Evolutionary conservation across 495 filamentous ascomycete genomes (phyloP).

Genomic region (Rhizodiscina lignyota): DNA sequence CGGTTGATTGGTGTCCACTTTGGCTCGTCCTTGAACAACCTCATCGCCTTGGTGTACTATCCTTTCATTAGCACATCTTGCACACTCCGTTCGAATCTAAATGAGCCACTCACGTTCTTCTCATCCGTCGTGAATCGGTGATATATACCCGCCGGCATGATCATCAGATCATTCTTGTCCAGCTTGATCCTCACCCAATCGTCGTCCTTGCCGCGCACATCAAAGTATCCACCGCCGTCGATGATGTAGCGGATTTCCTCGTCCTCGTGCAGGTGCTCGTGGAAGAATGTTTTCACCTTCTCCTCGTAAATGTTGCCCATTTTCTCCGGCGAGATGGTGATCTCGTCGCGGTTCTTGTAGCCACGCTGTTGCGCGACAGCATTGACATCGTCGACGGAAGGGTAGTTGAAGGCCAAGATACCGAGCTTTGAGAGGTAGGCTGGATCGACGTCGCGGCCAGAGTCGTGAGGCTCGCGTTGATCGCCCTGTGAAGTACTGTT

Average conservation of each 20-base stretch:
- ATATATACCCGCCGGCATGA: constrained; percentile 91
- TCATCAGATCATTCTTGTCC: constrained; percentile 58
- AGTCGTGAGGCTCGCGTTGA: constrained; percentile 82
- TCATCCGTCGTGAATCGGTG: constrained; percentile 92
- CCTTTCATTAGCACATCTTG: constrained; percentile 2
- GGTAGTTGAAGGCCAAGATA: constrained; percentile 57
- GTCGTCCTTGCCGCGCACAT: constrained; percentile 65
- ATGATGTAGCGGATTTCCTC: constrained; percentile 98
- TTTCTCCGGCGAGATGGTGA: constrained; percentile 69
- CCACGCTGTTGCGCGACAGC: constrained; percentile 52
- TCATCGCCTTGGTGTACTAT: constrained; percentile 90
- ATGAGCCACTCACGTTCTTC: constrained; percentile 62
- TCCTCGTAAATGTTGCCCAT: constrained; percentile 80
- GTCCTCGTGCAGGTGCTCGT: constrained; percentile 93
- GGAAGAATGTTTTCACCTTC: constrained; percentile 85
- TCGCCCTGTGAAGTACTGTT: constrained; percentile 52
- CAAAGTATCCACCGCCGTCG: constrained; percentile 83
- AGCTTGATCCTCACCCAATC: constrained; percentile 72
- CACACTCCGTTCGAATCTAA: not conserved
- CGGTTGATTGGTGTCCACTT: constrained; percentile 96
- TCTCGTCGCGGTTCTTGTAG: constrained; percentile 92
- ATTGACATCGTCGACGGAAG: constrained; percentile 48
- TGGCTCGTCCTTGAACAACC: constrained; percentile 95
- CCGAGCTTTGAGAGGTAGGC: constrained; percentile 56
- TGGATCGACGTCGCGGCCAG: constrained; percentile 42